Evolutionary conservation across 352 stramenopile species (phyloP).

Genomic region (Pythium aphanidermatum): DNA sequence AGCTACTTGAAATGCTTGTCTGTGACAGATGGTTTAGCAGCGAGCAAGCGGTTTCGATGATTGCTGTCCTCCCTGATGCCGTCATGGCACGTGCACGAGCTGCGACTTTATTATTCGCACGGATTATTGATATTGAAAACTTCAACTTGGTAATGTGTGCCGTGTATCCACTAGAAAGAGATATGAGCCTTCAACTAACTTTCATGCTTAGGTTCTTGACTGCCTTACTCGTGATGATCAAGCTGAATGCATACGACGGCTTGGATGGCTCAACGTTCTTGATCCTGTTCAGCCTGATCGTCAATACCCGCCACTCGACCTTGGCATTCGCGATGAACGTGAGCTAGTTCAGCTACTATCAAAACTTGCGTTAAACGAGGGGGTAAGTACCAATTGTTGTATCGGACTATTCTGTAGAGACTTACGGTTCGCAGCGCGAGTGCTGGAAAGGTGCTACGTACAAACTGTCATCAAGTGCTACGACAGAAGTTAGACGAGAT

Average conservation of each 20-base stretch:
- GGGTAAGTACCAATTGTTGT: slow-evolving; percentile 20
- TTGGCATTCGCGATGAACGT: slow-evolving; percentile 67
- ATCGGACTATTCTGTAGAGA: neutral
- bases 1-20: slow-evolving; percentile 46
- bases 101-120: slow-evolving; percentile 50
- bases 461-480: neutral
- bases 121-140: slow-evolving; percentile 70
- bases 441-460: slow-evolving; percentile 19
- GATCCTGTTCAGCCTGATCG: slow-evolving; percentile 74
- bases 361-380: slow-evolving; percentile 64
- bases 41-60: slow-evolving; percentile 33
- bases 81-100: slow-evolving; percentile 43
- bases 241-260: slow-evolving; percentile 42
- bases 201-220: slow-evolving; percentile 59
- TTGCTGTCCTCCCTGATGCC: slow-evolving; percentile 38
- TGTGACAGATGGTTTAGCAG: slow-evolving; percentile 46
- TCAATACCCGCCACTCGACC: slow-evolving; percentile 58
- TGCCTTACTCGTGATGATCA: slow-evolving; percentile 45
- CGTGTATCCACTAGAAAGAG: too few species aligned
- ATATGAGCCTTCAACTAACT: too few species aligned
- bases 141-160: slow-evolving; percentile 22
- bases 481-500: neutral
- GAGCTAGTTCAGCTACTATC: slow-evolving; percentile 74
- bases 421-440: slow-evolving; percentile 1
- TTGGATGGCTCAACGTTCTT: slow-evolving; percentile 85